Conservation (phyloP, 2,329 filamentous ascomycete species). For the Tolypocladium tropicale region DNA sequence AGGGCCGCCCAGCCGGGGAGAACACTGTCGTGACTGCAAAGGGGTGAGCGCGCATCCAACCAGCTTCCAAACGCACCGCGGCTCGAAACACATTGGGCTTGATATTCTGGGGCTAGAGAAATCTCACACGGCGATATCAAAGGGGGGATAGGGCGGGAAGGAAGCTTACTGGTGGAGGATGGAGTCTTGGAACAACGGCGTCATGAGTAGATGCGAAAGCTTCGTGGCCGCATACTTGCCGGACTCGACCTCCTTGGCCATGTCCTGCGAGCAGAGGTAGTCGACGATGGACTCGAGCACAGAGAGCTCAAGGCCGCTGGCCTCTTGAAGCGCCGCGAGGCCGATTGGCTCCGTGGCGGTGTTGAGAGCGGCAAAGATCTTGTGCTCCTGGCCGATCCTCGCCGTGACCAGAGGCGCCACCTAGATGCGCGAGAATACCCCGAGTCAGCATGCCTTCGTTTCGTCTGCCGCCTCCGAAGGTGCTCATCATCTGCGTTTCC, state of each 20-base stretch:
- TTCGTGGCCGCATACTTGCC: constrained; percentile 5
- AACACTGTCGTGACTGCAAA: constrained; percentile 7
- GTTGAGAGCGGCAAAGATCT: constrained; percentile 5
- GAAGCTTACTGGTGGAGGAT: constrained; percentile 7
- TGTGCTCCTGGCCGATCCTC: constrained; percentile 7
- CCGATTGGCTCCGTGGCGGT: constrained; percentile 3
- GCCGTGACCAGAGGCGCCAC: constrained; percentile 5
- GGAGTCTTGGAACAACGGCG: constrained; percentile 7
- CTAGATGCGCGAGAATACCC: neutral
- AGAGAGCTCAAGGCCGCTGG: neutral
- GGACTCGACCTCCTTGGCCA: constrained; percentile 2
- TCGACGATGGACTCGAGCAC: constrained; percentile 8
- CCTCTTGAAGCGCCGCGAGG: constrained; percentile 3
- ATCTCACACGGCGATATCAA: no score
- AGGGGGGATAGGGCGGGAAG: neutral
- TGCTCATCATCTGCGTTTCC: neutral
- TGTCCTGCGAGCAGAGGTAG: constrained; percentile 6
- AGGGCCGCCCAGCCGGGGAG: constrained; percentile 6
- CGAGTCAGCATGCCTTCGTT: neutral
- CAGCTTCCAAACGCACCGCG: neutral
- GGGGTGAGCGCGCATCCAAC: neutral
- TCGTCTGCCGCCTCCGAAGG: neutral
- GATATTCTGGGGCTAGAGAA: neutral
- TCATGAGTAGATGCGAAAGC: constrained; percentile 5
- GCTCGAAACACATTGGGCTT: neutral